A percentile compares a stretch with the other conserved stretches of the same genome.
Conservation (phyloP, 2,329 filamentous ascomycete genomes). For the Escovopsis sp. region DNA sequence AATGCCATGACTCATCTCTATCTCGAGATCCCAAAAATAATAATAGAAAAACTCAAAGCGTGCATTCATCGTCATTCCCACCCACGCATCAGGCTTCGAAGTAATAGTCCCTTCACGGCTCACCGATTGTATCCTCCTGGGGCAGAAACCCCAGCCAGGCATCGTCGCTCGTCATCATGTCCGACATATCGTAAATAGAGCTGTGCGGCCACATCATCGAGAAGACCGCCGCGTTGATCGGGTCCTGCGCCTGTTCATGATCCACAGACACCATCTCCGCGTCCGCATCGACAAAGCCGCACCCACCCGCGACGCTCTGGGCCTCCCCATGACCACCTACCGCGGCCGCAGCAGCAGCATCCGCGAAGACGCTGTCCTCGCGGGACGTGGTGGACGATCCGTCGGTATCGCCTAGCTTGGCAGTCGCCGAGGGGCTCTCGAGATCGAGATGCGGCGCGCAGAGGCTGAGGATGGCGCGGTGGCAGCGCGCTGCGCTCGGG, state of each 20-base stretch:
- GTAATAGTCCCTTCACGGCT: no score
- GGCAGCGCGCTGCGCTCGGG: slow-evolving; percentile 25
- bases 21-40: no score
- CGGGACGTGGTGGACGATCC: not conserved
- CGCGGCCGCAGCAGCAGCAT: not conserved
- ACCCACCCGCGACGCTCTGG: no score
- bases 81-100: no score
- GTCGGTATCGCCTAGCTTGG: not conserved
- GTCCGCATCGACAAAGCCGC: not conserved
- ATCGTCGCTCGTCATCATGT: slow-evolving; percentile 17
- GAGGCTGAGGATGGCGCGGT: slow-evolving; percentile 25
- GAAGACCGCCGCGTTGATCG: slow-evolving; percentile 25
- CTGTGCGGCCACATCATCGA: slow-evolving; percentile 33
- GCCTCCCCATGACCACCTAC: not conserved
- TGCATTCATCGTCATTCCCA: no score
- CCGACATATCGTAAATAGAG: slow-evolving; percentile 17
- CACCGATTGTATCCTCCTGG: no score
- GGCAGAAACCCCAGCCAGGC: slow-evolving; percentile 22
- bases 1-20: not conserved
- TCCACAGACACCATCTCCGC: slow-evolving; percentile 13
- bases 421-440: not conserved
- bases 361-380: not conserved
- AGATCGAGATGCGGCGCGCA: slow-evolving; percentile 22
- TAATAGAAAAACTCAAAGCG: no score
- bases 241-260: slow-evolving; percentile 24